A percentile compares a stretch with the other conserved stretches of the same genome.
Evolutionary conservation across 1,284 basidiomycete species (phyloP).

Genomic region (Ustilago esculenta): DNA sequence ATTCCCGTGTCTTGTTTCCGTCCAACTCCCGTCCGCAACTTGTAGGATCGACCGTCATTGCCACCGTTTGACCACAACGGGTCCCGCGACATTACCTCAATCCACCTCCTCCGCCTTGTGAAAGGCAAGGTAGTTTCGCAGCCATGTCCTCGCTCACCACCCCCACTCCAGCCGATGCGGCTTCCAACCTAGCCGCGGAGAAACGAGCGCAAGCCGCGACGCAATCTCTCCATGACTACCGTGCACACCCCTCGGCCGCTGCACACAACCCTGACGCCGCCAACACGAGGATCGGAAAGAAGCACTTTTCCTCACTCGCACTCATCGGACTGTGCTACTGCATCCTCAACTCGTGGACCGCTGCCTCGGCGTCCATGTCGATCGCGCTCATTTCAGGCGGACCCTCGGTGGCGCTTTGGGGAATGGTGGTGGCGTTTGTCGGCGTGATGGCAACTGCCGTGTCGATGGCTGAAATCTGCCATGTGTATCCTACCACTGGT

Average conservation of each 20-base stretch:
- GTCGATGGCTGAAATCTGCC: slow-evolving; percentile 66
- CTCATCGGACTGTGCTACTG: slow-evolving; percentile 49
- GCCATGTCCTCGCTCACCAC: neutral
- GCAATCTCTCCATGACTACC: slow-evolving; percentile 35
- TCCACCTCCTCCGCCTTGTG: no score
- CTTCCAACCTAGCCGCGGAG: slow-evolving; percentile 12
- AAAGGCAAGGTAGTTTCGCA: no score
- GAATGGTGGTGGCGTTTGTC: slow-evolving; percentile 64
- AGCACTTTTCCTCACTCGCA: slow-evolving; percentile 40
- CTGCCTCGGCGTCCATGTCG: slow-evolving; percentile 58
- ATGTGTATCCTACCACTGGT: slow-evolving; percentile 59
- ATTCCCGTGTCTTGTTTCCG: no score
- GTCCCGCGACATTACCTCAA: no score
- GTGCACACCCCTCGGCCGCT: slow-evolving; percentile 1
- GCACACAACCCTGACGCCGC: neutral
- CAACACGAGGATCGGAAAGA: slow-evolving; percentile 3
- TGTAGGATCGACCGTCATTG: no score
- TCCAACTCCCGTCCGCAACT: no score
- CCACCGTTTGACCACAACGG: no score
- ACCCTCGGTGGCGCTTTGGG: slow-evolving; percentile 67
- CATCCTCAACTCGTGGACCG: slow-evolving; percentile 64
- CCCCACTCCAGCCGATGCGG: neutral
- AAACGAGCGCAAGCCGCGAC: slow-evolving; percentile 27
- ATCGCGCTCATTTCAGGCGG: slow-evolving; percentile 66
- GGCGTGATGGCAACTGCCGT: slow-evolving; percentile 66